phyloP scores from a whole-genome alignment of 805 yeast species.

The Metschnikowia lochheadii region DNA sequence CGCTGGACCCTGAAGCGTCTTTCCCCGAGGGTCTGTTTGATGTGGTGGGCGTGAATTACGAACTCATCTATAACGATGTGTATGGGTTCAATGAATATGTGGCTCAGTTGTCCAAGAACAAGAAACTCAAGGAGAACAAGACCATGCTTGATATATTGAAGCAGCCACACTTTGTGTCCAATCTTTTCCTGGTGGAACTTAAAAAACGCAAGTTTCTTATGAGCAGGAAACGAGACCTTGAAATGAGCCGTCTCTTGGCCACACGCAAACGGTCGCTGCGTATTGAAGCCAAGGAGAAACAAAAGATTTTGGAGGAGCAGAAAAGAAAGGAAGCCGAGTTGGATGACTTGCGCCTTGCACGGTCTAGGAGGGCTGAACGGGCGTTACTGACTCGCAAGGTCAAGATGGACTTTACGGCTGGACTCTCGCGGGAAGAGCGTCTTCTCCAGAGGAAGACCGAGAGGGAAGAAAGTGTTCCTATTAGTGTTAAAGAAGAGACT shows the following conservation, averaged over 20 bases:
- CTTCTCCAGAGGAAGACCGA: conserved; percentile 30
- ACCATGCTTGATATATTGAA: conserved; percentile 18
- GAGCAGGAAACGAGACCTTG: conserved; percentile 57
- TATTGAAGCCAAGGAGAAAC: conserved; percentile 58
- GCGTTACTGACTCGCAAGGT: conserved; percentile 27
- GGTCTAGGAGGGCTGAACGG: conserved; percentile 36
- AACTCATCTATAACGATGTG: conserved; percentile 28
- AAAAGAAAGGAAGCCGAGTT: conserved; percentile 43
- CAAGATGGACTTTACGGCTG: conserved; percentile 25
- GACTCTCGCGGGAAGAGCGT: conserved; percentile 32
- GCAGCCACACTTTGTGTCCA: conserved; percentile 18
- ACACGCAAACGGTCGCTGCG: conserved; percentile 73
- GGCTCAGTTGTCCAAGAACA: conserved; percentile 17
- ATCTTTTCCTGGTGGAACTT: conserved; percentile 39
- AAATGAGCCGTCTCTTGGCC: conserved; percentile 58
- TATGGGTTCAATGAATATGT: conserved; percentile 27
- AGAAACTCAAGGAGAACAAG: conserved; percentile 31
- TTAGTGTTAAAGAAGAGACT: no score
- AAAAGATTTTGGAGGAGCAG: conserved; percentile 50
- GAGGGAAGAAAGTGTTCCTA: neutral
- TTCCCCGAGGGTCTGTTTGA: conserved; percentile 31
- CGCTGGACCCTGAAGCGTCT: conserved; percentile 28
- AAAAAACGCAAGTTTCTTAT: conserved; percentile 50
- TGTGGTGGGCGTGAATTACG: conserved; percentile 25
- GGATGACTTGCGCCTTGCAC: conserved; percentile 41